phyloP scores from a whole-genome alignment of 495 filamentous ascomycete genomes.

The Xylaria curta region DNA sequence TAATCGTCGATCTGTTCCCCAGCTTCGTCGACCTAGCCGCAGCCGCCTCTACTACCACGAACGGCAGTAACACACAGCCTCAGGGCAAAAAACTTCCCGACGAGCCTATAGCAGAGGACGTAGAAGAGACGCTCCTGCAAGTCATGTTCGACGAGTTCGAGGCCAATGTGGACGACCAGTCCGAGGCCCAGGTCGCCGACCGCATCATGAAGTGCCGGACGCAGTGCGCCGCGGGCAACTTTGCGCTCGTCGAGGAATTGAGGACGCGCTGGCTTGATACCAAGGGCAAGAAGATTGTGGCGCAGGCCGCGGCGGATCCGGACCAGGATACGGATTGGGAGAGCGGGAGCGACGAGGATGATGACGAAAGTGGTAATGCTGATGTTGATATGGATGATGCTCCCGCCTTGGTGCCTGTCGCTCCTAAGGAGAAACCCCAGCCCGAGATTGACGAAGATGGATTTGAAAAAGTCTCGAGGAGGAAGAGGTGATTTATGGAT shows the following conservation, averaged over 20 bases:
- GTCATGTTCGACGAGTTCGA: conserved; percentile 97
- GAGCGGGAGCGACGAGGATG: conserved; percentile 53
- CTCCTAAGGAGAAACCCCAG: conserved; percentile 64
- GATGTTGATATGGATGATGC: conserved; percentile 82
- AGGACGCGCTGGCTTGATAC: conserved; percentile 67
- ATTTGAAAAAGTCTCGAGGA: conserved; percentile 85
- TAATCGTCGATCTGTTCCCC: conserved; percentile 79
- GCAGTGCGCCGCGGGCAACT: conserved; percentile 68
- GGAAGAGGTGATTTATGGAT: conserved; percentile 61
- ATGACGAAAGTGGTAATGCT: conserved; percentile 60
- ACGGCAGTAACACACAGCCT: conserved; percentile 15
- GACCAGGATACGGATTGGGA: conserved; percentile 66
- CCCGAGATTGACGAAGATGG: conserved; percentile 92
- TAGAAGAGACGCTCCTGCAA: conserved; percentile 83
- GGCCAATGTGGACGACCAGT: conserved; percentile 87
- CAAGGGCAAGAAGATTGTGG: conserved; percentile 60
- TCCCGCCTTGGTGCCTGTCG: conserved; percentile 62
- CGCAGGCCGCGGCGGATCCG: conserved; percentile 65
- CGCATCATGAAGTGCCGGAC: conserved; percentile 71
- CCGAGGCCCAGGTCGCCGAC: conserved; percentile 73
- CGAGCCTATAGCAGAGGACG: conserved; percentile 79
- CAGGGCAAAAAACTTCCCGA: conserved; percentile 37
- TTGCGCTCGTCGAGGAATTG: conserved; percentile 70
- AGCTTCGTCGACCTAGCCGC: conserved; percentile 56
- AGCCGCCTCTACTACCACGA: conserved; percentile 19